These are phyloP conservation scores for Aspergillus homomorphus DNA, from an alignment of 495 filamentous ascomycete species.

Conservation along the genomic window DNA sequence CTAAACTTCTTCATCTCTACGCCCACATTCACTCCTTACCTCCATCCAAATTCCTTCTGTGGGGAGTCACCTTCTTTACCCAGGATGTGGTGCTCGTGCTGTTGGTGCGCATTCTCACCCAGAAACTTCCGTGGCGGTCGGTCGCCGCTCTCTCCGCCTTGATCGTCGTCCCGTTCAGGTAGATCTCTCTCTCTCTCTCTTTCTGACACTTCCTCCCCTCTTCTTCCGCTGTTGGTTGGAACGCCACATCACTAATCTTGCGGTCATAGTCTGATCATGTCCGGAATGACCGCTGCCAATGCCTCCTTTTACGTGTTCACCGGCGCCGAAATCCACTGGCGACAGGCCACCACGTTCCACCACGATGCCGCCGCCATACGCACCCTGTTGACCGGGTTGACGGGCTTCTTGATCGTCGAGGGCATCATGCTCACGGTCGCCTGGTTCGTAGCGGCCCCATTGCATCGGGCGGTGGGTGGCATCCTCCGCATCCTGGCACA, in stretches of 20 bases:
- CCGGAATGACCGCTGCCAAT: constrained; percentile 37
- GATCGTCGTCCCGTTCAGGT: constrained; percentile 36
- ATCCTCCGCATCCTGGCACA: constrained; percentile 32
- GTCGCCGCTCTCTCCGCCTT: constrained; percentile 22
- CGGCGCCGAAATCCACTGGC: constrained; percentile 43
- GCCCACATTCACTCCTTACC: constrained; percentile 37
- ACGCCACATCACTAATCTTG: background rate
- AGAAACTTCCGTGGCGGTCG: constrained; percentile 24
- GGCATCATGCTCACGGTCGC: constrained; percentile 23
- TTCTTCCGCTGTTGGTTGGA: background rate
- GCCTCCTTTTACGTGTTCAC: constrained; percentile 35
- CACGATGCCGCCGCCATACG: constrained; percentile 35
- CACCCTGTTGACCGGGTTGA: constrained; percentile 38
- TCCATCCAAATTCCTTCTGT: constrained; percentile 26
- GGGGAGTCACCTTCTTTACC: constrained; percentile 39
- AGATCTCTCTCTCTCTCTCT: too few relatives aligned
- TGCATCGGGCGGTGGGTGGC: constrained; percentile 28
- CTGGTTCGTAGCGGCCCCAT: constrained; percentile 20
- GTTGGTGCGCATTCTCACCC: constrained; percentile 28
- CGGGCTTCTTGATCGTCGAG: constrained; percentile 35
- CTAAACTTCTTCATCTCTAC: constrained; percentile 39
- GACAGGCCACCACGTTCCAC: constrained; percentile 33
- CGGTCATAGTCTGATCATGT: constrained; percentile 28
- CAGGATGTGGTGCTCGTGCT: constrained; percentile 39
- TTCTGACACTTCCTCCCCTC: background rate